Percentiles rank a stretch among this genome's conserved stretches.
Evolutionary conservation across 73 alveolate genomes (phyloP).

Genomic region (Symbiodinium natans): DNA sequence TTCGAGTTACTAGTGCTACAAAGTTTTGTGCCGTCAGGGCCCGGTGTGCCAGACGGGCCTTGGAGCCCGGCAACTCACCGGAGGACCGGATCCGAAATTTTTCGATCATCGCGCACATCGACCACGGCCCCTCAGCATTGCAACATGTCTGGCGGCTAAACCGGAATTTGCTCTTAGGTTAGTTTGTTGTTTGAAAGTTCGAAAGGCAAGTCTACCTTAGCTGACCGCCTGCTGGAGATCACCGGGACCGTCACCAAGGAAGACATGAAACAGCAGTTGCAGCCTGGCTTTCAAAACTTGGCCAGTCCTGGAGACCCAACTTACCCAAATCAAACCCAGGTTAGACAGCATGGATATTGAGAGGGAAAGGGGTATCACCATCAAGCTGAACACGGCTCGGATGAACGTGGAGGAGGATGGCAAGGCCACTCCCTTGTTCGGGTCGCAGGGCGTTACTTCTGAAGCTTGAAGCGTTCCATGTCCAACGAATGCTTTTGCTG

Average conservation of each 20-base stretch:
- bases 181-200: no score
- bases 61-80: constrained; percentile 72
- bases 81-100: constrained; percentile 94
- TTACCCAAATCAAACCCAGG: neutral
- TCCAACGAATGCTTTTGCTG: no score
- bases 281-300: neutral
- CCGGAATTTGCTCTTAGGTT: no score
- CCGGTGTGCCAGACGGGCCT: constrained; percentile 10
- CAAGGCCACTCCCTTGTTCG: neutral
- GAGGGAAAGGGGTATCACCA: constrained; percentile 92
- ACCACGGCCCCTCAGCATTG: constrained; percentile 94
- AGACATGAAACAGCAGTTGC: constrained; percentile 81
- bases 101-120: constrained; percentile 96
- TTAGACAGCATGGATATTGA: constrained; percentile 92
- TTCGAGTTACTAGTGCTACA: no score
- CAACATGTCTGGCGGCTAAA: no score
- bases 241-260: constrained; percentile 94
- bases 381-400: constrained; percentile 89
- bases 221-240: constrained; percentile 96
- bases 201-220: constrained; percentile 95
- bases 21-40: no score
- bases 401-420: constrained; percentile 70
- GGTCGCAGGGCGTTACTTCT: neutral
- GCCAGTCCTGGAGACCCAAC: neutral
- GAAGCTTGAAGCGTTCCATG: no score